Percentiles rank a stretch among this genome's conserved stretches.
Evolutionary conservation across 116 monocot genomes (phyloP).

Genomic region (Papilionanthe hybrid): DNA sequence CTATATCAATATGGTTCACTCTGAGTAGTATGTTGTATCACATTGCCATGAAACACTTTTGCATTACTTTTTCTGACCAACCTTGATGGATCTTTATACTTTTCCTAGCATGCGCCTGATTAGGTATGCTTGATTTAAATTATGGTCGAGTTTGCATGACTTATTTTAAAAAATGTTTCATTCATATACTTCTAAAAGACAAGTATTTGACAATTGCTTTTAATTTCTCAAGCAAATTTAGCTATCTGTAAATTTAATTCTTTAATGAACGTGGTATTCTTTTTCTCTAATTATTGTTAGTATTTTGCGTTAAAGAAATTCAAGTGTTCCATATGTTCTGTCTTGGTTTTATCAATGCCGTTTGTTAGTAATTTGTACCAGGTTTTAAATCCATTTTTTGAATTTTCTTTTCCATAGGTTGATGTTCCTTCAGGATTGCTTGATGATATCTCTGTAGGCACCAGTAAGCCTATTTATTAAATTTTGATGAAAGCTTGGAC

Average conservation of each 20-base stretch:
- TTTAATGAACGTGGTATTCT: background rate
- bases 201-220: background rate
- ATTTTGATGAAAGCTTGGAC: background rate
- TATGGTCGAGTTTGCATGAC: background rate
- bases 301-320: background rate
- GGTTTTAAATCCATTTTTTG: background rate
- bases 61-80: background rate
- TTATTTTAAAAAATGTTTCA: background rate
- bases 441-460: slow-evolving; percentile 1
- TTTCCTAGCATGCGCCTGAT: background rate
- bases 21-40: background rate
- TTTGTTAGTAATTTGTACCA: background rate
- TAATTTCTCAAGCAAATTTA: background rate
- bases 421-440: background rate
- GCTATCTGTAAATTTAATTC: background rate
- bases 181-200: background rate
- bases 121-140: background rate
- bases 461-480: background rate
- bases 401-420: background rate
- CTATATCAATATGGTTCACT: background rate
- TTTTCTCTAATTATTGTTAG: background rate
- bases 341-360: background rate
- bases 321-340: background rate
- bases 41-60: background rate
- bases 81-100: background rate